Evolutionary conservation across 805 yeast genomes (phyloP), one percentile per base, ranked within the genome.

Genomic region (Myxozyma geophila): DNA sequence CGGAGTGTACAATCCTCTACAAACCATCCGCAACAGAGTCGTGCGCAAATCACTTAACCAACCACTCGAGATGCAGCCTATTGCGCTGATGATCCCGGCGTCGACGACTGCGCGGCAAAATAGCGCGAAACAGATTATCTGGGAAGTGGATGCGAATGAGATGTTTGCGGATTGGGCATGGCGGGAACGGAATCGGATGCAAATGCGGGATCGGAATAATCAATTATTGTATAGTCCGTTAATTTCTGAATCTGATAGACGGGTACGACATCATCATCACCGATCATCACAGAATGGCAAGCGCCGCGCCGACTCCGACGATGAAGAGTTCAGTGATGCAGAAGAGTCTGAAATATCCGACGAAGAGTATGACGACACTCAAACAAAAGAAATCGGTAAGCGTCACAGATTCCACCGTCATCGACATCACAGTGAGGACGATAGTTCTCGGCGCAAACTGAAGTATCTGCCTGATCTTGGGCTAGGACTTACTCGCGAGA

Each of bases 1-100:
- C 47, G 68, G 69, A 7, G 70, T 63, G 33, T 67, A 67, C 55
- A 67, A 67, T 48, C 69, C 69, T 5, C 59, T 67, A 8, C 70
- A 67, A 40, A 54, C 58, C 6, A 65, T 67, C 37, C 69, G 70
- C 19, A 60, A 67, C 37, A 59, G 70, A 10, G 33, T 23, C 40
- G 56, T 60, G 3, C 67, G 70, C 15, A 28, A 37, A 8, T 19
- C 54, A 15, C 62, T 55, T 1, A 36, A 54, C n/a, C 52, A 65
- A 5, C n/a, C 44, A 9, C 50, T 62, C 2, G 58, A 59, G 9
- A 33, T 55, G 10, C 57, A 58, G 13, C 56, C 40, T 43, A 28
- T 55, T 8, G 44, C 66, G 10, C 48, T 52, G 13, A 21, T 58
- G 19, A 43, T 54, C 7, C 67, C 69, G 1, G 70, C 68, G n/a